Percentiles rank a stretch among this genome's conserved stretches.
Conservation (phyloP, 2,329 filamentous ascomycete genomes). For the Aspergillus felis region DNA sequence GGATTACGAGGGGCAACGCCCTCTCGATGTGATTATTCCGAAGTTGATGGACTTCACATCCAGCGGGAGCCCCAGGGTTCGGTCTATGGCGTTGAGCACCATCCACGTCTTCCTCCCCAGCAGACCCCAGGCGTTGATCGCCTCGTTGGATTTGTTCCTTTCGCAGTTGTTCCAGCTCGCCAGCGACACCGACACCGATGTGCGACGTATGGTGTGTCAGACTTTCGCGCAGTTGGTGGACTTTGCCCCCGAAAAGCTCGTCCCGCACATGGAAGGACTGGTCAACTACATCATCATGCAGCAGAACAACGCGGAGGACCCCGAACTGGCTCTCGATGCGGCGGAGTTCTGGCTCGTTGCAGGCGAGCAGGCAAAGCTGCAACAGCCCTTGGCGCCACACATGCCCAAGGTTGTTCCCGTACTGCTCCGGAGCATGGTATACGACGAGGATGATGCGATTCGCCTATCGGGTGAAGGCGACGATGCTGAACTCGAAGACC, state of each 20-base stretch:
- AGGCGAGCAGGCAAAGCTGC: conserved; percentile 79
- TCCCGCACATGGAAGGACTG: conserved; percentile 80
- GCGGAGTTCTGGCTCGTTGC: conserved; percentile 97
- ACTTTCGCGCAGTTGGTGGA: conserved; percentile 91
- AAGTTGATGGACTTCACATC: conserved; percentile 85
- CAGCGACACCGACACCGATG: conserved; percentile 71
- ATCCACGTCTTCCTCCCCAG: conserved; percentile 90
- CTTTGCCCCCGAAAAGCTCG: conserved; percentile 81
- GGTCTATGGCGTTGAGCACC: conserved; percentile 72
- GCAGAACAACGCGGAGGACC: conserved; percentile 75
- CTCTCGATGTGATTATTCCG: conserved; percentile 82
- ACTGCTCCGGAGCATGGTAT: conserved; percentile 90
- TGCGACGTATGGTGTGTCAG: conserved; percentile 88
- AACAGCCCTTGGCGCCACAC: conserved; percentile 70
- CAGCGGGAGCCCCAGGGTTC: conserved; percentile 70
- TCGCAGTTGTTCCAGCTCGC: conserved; percentile 79
- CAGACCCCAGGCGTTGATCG: conserved; percentile 75
- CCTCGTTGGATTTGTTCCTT: conserved; percentile 75
- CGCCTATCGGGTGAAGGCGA: conserved; percentile 78
- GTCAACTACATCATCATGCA: conserved; percentile 92
- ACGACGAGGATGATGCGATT: conserved; percentile 88
- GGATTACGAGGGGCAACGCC: conserved; percentile 83
- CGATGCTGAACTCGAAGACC: conserved; percentile 88
- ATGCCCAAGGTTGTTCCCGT: conserved; percentile 84
- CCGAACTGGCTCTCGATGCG: conserved; percentile 87